These are phyloP conservation scores for Fraxinus dipetala DNA, from an alignment of 305 asterid genomes.

Conservation along the genomic window DNA sequence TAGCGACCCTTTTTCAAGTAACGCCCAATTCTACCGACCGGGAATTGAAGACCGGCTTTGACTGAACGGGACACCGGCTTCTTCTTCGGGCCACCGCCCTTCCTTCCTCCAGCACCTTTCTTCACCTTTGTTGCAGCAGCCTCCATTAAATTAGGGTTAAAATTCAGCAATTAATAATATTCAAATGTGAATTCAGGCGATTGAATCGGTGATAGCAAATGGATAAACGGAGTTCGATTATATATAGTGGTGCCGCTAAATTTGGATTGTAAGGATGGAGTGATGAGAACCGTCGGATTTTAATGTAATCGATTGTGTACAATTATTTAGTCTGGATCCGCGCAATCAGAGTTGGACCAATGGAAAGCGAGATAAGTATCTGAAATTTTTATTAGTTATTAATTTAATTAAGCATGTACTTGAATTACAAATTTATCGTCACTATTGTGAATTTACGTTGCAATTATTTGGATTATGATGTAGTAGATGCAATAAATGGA, in stretches of 20 bases:
- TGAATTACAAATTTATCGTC: neutral
- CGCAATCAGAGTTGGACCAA: neutral
- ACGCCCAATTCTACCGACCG: slow-evolving; percentile 22
- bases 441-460: neutral
- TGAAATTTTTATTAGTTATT: neutral
- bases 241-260: slow-evolving; percentile 6
- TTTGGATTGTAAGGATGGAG: neutral
- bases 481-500: neutral
- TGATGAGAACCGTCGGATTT: neutral
- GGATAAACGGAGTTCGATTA: neutral
- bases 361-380: neutral
- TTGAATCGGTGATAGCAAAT: neutral
- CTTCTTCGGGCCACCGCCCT: slow-evolving; percentile 22
- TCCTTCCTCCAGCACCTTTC: slow-evolving; percentile 7
- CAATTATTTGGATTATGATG: neutral
- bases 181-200: neutral
- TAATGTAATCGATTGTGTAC: neutral
- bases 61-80: slow-evolving; percentile 17
- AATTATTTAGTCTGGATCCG: neutral
- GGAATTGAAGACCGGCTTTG: slow-evolving; percentile 22
- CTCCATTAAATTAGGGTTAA: neutral
- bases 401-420: neutral
- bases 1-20: slow-evolving; percentile 16
- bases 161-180: neutral
- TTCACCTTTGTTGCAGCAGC: slow-evolving; percentile 3